Base-by-base conservation (phyloP, 768 basidiomycete genomes). In the Boletus rubroflammeus region DNA sequence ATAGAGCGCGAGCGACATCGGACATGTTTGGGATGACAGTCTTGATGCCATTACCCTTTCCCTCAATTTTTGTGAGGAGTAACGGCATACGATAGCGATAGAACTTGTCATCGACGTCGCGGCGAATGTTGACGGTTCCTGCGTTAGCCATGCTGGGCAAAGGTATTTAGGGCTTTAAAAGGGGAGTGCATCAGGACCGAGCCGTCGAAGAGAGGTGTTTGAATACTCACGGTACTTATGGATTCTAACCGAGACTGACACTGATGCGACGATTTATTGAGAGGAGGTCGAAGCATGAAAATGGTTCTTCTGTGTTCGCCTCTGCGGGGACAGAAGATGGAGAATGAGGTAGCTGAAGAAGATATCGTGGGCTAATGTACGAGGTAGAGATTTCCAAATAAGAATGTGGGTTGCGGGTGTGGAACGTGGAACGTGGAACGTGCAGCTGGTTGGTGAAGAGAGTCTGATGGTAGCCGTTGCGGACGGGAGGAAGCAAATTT, bases 31-130 rank as follows among this genome's bases (percentile, higher is more conserved):
- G 95, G 50, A 98, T 76, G 67, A 99, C 95, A 43, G 97, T 99
- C 78, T 99, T 99, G 76, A 99, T 98, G 65, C 97, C 97, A 71
- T 99, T 99, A 56, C 97, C 97, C 73, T 94, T 95, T 65, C 97
- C 97, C 76, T 99, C 97, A 34, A 98, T 94, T 78, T 98, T 98
- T 59, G 90, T 96, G 59, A 83, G 81, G 58, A 99, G 83, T 55
- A 94, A 70, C 52, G 97, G 97, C 97, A 99, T 99, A 60, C 93
- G 90, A 81, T 94, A 94, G 62, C 92, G 92, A 72, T 95, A 95
- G 71, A 94, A 95, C 74, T 92, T 92, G 80, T 96, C 92, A 76
- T 93, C 90, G 78, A 95, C 91, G 76, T 95, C 93, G 65, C 93
- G 90, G 75, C 93, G 89, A 69, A 95, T 89, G 78, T 95, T 95